Evolutionary conservation across 768 basidiomycete species (phyloP).

Genomic region (Leccinum subgranulosum): DNA sequence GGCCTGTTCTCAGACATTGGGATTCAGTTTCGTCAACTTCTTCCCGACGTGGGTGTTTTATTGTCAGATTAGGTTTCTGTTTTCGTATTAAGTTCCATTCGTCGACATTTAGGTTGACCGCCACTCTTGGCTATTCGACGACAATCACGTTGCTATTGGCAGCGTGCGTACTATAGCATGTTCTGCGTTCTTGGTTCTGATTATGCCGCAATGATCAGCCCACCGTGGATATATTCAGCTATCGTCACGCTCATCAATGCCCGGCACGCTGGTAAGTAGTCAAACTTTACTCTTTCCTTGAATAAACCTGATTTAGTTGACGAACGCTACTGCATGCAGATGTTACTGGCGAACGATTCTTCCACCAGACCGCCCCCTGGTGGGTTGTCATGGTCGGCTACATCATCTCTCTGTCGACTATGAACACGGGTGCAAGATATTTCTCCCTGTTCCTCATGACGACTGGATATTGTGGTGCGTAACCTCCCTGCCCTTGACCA

Average conservation of each 20-base stretch:
- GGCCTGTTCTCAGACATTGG: constrained; percentile 50
- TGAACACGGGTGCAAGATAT: constrained; percentile 51
- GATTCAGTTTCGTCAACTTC: constrained; percentile 61
- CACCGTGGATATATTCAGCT: constrained; percentile 58
- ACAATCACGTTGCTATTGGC: constrained; percentile 56
- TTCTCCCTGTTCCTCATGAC: constrained; percentile 66
- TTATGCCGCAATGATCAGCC: constrained; percentile 33
- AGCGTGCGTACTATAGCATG: constrained; percentile 40
- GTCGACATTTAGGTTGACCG: constrained; percentile 41
- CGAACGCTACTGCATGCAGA: constrained; percentile 31
- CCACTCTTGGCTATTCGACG: constrained; percentile 60
- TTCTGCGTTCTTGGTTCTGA: not conserved
- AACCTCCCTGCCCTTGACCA: not conserved
- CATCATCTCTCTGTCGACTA: constrained; percentile 57
- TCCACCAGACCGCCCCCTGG: constrained; percentile 57
- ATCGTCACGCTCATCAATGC: constrained; percentile 52
- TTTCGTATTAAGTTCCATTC: not conserved
- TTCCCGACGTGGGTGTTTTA: constrained; percentile 44
- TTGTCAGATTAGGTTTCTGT: not conserved
- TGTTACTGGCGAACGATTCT: constrained; percentile 60
- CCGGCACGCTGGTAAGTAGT: constrained; percentile 46
- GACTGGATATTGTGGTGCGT: constrained; percentile 44
- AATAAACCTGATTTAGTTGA: not conserved
- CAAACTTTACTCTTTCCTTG: not conserved
- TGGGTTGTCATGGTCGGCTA: constrained; percentile 61